These are phyloP conservation scores for Pluteus cervinus DNA, from an alignment of 768 basidiomycete genomes.

Conservation along the genomic window DNA sequence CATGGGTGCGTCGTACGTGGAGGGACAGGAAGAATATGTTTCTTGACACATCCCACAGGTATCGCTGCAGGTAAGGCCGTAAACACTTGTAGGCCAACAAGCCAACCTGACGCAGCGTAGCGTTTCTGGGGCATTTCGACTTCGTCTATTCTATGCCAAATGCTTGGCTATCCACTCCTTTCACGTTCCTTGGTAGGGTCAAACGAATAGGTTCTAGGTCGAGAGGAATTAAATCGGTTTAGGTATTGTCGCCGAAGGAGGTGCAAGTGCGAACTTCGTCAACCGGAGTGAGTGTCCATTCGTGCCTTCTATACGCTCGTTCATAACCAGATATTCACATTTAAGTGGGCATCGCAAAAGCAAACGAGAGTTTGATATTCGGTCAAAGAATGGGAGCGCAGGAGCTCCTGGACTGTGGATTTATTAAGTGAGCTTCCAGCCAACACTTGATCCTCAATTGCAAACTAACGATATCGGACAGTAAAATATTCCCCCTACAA, in stretches of 20 bases:
- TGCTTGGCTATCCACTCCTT: constrained; percentile 60
- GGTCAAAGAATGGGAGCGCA: constrained; percentile 59
- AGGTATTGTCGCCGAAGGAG: constrained; percentile 67
- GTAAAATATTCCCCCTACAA: constrained; percentile 55
- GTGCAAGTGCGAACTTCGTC: constrained; percentile 62
- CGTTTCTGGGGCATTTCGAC: constrained; percentile 67
- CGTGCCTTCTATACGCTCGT: background rate
- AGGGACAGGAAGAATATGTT: background rate
- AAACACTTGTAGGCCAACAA: background rate
- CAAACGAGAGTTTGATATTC: constrained; percentile 67
- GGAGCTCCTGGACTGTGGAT: constrained; percentile 54
- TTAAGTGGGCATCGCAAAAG: constrained; percentile 63
- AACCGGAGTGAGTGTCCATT: constrained; percentile 45
- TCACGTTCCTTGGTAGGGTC: constrained; percentile 53
- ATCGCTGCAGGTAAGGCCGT: constrained; percentile 60
- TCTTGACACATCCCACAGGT: constrained; percentile 27
- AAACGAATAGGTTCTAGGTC: background rate
- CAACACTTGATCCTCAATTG: background rate
- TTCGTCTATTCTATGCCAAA: constrained; percentile 63
- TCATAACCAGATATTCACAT: background rate
- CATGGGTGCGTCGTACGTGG: constrained; percentile 43
- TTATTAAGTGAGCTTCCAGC: constrained; percentile 48
- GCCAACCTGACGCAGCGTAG: constrained; percentile 21
- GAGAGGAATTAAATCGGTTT: background rate
- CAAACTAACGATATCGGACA: constrained; percentile 18